Evolutionary conservation across 2,329 filamentous ascomycete genomes (phyloP).

Genomic region (Chrysosporium queenslandicum): DNA sequence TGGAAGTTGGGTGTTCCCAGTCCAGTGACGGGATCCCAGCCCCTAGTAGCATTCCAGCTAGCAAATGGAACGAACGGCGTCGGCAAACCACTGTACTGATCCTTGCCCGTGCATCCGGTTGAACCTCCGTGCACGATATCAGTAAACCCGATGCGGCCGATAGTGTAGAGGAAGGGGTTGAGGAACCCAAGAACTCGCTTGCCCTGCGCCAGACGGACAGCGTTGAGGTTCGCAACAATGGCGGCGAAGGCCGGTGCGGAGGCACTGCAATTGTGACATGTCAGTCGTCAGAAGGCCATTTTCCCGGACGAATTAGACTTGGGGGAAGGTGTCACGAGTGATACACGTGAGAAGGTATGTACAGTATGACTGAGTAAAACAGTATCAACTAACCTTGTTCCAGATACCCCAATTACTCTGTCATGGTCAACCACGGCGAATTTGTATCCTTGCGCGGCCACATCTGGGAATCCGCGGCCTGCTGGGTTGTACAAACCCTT

Average conservation of each 20-base stretch:
- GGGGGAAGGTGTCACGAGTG: not conserved
- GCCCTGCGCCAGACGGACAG: slow-evolving; percentile 47
- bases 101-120: slow-evolving; percentile 9
- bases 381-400: slow-evolving; percentile 30
- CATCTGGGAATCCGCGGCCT: slow-evolving; percentile 53
- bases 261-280: slow-evolving; percentile 31
- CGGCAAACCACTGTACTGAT: slow-evolving; percentile 15
- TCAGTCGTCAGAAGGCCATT: not conserved
- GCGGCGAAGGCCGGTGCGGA: slow-evolving; percentile 54
- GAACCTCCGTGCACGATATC: slow-evolving; percentile 41
- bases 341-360: not conserved
- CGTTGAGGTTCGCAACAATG: slow-evolving; percentile 56
- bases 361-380: not conserved
- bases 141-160: slow-evolving; percentile 38
- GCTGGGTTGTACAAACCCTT: slow-evolving; percentile 41
- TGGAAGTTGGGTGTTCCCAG: slow-evolving; percentile 29
- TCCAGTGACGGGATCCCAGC: slow-evolving; percentile 45
- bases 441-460: slow-evolving; percentile 46
- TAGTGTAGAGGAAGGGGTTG: slow-evolving; percentile 52
- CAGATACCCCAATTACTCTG: slow-evolving; percentile 32
- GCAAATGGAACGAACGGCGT: slow-evolving; percentile 33
- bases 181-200: slow-evolving; percentile 49
- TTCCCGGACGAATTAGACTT: not conserved
- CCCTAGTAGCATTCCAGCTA: slow-evolving; percentile 43
- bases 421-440: slow-evolving; percentile 37